Base-by-base conservation (phyloP, 495 filamentous ascomycete species). In the Penicillium cosmopolitanum region DNA sequence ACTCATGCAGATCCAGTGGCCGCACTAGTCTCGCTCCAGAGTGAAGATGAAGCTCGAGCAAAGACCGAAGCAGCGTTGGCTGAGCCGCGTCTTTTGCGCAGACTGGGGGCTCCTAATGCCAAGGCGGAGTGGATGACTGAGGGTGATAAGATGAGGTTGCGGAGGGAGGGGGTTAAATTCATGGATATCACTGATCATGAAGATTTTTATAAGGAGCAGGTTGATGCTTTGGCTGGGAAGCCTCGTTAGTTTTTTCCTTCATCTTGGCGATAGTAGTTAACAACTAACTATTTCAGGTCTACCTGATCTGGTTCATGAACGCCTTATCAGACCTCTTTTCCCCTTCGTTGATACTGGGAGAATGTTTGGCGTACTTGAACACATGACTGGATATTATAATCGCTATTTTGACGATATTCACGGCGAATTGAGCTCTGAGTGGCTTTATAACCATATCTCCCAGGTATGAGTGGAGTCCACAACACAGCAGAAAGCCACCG, bases 311-410 rank as follows among this genome's bases (percentile, higher is more conserved):
- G 53, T 56, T 2, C 58, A 61, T 53, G 53, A 56, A 19, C 31
- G 47, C 8, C 48, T 61, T 12, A 48, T 61, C 11, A 48, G 58
- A 15, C 58, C 58, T 36, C 58, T 61, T 1, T 61, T 61, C 58
- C 28, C 53, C 0, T 36, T 51, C 13, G 31, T 61, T 46, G 47
- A 56, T 16, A 50, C 36, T 15, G n/a, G 40, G 15, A 35, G 53
- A 28, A 55, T 61, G 48, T 16, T 3, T 9, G 53, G 34, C 50
- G 53, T 61, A 5, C 58, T 61, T 21, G 16, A 55, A 4, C 58
- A 61, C 47, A 47, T 61, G 53, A 61, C 58, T 16, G 28, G 58
- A n/a, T 61, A 61, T 33, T 61, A 56, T 33, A 61, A 61, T 18
- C 53, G 58, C 3, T 61, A 61, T 38, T 61, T 50, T 40, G 33